Base-by-base conservation (phyloP, 495 filamentous ascomycete species). In the Aspergillus indologenus region DNA sequence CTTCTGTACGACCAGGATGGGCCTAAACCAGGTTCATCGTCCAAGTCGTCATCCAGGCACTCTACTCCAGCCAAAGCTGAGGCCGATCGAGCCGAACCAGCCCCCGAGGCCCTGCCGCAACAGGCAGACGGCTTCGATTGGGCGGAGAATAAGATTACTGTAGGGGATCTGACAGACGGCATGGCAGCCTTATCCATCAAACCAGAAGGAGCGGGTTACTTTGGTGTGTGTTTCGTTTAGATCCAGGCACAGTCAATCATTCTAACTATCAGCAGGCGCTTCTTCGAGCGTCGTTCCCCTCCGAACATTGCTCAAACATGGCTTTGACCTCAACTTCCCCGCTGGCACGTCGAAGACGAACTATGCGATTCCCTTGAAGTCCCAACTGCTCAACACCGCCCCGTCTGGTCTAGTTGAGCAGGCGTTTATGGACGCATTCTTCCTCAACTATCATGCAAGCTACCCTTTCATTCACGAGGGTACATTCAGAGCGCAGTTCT, bases 381-480 rank as follows among this genome's bases (percentile, higher is more conserved):
- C 70, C 55, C 77, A 73, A 54, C 74, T 75, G 42, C 56, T 79
- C 45, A 72, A 71, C 48, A 73, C 70, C 21, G 75, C 75, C 8
- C 75, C 75, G 1, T 76, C 75, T 22, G 77, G 74, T 5, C 61
- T 78, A 22, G 70, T 78, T 21, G 75, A 78, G 56, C 75, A 77
- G 53, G 70, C 73, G 1, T 74, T 82, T 43, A 79, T 83, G 43
- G 77, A 83, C 60, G 76, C 77, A 0, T 83, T 78, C 59, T 83
- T 83, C 56, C 62, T 75, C 17, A 75, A 75, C 42, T 84, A 83
- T 59, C 80, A 84, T 57, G 69, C 69, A 11, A 79, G 75, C 47
- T 84, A 84, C 61, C 81, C 81, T 8, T 78, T 84, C 50, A 65
- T 84, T 18, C 80, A 84, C 54, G 81, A 84, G 61, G 69, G 75